Evolutionary conservation across 1,139 yeast species (phyloP).

Genomic region (Dujonia santamariae): DNA sequence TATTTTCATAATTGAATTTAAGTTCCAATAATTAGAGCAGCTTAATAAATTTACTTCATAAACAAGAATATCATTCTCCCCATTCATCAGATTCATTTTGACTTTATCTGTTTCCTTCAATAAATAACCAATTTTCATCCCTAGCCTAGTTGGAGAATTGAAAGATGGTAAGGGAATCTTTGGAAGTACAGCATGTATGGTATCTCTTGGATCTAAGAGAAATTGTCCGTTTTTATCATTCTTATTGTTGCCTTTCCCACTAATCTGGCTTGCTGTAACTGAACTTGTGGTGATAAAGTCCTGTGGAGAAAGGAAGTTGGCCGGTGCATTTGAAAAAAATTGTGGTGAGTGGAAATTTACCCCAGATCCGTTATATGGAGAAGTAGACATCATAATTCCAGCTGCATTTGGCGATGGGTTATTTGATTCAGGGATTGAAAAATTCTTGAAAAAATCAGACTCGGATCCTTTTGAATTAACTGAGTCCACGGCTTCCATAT

Average conservation of each 20-base stretch:
- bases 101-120: slow-evolving; percentile 34
- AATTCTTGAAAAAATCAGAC: slow-evolving; percentile 12
- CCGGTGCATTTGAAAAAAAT: slow-evolving; percentile 34
- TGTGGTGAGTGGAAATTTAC: slow-evolving; percentile 37
- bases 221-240: not conserved
- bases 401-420: slow-evolving; percentile 21
- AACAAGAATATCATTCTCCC: slow-evolving; percentile 25
- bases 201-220: slow-evolving; percentile 44
- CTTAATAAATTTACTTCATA: slow-evolving; percentile 66
- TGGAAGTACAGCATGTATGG: slow-evolving; percentile 63
- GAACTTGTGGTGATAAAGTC: slow-evolving; percentile 8
- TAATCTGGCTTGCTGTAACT: slow-evolving; percentile 5
- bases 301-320: slow-evolving; percentile 38
- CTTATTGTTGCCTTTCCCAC: slow-evolving; percentile 1
- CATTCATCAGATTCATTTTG: too few species aligned
- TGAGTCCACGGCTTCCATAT: slow-evolving; percentile 4
- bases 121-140: slow-evolving; percentile 70
- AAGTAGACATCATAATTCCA: slow-evolving; percentile 29
- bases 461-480: not conserved
- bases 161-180: slow-evolving; percentile 60
- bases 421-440: slow-evolving; percentile 4
- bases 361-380: slow-evolving; percentile 29
- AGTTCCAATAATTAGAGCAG: slow-evolving; percentile 62
- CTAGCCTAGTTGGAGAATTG: slow-evolving; percentile 67
- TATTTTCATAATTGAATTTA: slow-evolving; percentile 54